Base-by-base conservation (phyloP, 768 basidiomycete genomes). In the Ramaria sp. region DNA sequence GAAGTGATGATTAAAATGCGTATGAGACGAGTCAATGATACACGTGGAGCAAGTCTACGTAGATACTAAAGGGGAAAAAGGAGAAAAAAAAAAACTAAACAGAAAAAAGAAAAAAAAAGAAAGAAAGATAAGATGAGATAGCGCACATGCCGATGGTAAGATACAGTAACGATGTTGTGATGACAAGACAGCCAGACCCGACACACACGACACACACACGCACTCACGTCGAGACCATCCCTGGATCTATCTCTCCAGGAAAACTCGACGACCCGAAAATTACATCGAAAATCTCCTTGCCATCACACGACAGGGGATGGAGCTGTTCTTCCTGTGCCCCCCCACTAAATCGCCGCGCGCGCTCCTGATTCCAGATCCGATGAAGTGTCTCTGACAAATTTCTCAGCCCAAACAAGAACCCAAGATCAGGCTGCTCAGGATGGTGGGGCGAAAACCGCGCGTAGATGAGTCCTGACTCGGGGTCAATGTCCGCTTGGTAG, bases 361-460 rank as follows among this genome's bases (percentile, higher is more conserved):
- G 80, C 69, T 95, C 92, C 57, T 85, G 80, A 57, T 88, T 84
- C 88, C 91, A 98, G 39, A 95, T 88, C 49, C 74, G 76, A 65
- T 87, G 86, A 60, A 99, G 69, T 32, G 86, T 74, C 60, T 77
- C 76, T 10, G 86, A 76, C 28, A 98, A 68, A 64, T 77, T 91
- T 73, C 83, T 85, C 67, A 99, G 68, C 3, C 96, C 96, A 64
- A 87, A 88, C 28, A 97, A 68, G 69, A 98, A 98, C 5, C 96
- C 96, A 49, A 90, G 82, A 68, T 99, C 96, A 20, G 96, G 88
- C 65, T 85, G 78, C 41, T 86, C 81, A 1, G 85, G 83, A 59
- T 89, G 88, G 64, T 90, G 92, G 1, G 95, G 95, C 3, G 93
- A 94, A 68, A 96, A 99, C 43, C 92, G 81, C 28, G 95, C 96